These are phyloP conservation scores for Anacardium occidentale DNA, from an alignment of 345 rosid genomes.

Conservation along the genomic window DNA sequence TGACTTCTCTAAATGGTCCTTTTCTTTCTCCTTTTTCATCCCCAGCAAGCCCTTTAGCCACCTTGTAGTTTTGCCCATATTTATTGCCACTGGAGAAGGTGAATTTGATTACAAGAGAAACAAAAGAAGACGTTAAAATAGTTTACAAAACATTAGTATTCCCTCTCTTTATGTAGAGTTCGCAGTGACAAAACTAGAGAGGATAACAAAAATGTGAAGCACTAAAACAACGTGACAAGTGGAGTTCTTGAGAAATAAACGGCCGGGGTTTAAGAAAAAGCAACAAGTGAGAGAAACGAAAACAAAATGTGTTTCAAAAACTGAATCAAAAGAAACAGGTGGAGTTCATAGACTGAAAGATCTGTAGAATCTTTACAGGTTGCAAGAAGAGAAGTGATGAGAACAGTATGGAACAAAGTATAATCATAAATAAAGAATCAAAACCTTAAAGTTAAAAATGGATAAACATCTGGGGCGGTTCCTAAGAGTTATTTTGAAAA, in stretches of 20 bases:
- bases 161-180: conserved; percentile 19
- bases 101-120: conserved; percentile 17
- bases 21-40: conserved; percentile 48
- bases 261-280: not conserved
- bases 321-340: conserved; percentile 26
- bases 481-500: conserved; percentile 27
- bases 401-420: conserved; percentile 25
- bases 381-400: conserved; percentile 54
- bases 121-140: conserved; percentile 12
- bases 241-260: conserved; percentile 11
- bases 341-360: conserved; percentile 17
- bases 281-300: conserved; percentile 4
- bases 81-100: not conserved
- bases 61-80: conserved; percentile 67
- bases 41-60: conserved; percentile 76
- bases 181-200: conserved; percentile 22
- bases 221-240: conserved; percentile 21
- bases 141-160: not conserved
- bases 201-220: conserved; percentile 25
- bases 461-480: conserved; percentile 19
- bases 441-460: conserved; percentile 24
- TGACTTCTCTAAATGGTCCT: conserved; percentile 16
- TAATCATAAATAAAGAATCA: conserved; percentile 11
- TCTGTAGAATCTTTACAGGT: conserved; percentile 55
- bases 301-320: conserved; percentile 24